A percentile compares a stretch with the other conserved stretches of the same genome.
These are phyloP conservation scores for Pythium diclinum DNA, from an alignment of 352 stramenopile genomes.

Conservation along the genomic window DNA sequence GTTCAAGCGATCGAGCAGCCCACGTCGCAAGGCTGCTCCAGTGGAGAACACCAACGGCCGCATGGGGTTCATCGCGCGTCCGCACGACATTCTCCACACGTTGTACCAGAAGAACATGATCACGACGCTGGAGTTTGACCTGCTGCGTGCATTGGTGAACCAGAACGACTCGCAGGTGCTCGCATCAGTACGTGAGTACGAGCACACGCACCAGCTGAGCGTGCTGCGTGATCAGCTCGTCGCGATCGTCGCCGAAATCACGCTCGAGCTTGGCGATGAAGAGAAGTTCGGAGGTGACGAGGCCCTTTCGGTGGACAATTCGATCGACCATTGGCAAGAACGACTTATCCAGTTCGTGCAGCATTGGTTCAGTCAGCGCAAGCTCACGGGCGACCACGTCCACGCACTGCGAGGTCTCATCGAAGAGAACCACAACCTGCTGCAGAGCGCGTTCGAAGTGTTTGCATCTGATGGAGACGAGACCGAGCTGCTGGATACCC, in stretches of 20 bases:
- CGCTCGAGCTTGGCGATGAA: conserved; percentile 56
- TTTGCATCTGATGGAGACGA: conserved; percentile 55
- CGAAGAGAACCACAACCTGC: conserved; percentile 48
- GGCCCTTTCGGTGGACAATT: not conserved
- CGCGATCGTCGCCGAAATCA: conserved; percentile 60
- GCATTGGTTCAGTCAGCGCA: conserved; percentile 37
- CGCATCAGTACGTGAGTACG: conserved; percentile 36
- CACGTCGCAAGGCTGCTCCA: conserved; percentile 5
- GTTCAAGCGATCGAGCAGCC: conserved; percentile 8
- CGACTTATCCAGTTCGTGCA: conserved; percentile 44
- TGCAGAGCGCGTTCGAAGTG: conserved; percentile 74
- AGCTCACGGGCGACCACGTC: conserved; percentile 35
- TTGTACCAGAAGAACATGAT: conserved; percentile 60
- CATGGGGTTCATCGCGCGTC: conserved; percentile 21
- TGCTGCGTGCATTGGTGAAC: conserved; percentile 53
- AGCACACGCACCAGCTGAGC: conserved; percentile 31
- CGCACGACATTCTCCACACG: conserved; percentile 41
- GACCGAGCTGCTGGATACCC: conserved; percentile 63
- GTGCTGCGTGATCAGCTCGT: conserved; percentile 50
- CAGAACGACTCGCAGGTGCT: conserved; percentile 58
- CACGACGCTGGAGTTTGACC: conserved; percentile 56
- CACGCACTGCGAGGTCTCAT: conserved; percentile 46
- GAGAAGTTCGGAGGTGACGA: conserved; percentile 35
- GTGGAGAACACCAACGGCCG: not conserved
- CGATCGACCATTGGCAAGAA: conserved; percentile 42